Conservation (phyloP, 148 eudicot genomes). For the Pouteria glomerata region DNA sequence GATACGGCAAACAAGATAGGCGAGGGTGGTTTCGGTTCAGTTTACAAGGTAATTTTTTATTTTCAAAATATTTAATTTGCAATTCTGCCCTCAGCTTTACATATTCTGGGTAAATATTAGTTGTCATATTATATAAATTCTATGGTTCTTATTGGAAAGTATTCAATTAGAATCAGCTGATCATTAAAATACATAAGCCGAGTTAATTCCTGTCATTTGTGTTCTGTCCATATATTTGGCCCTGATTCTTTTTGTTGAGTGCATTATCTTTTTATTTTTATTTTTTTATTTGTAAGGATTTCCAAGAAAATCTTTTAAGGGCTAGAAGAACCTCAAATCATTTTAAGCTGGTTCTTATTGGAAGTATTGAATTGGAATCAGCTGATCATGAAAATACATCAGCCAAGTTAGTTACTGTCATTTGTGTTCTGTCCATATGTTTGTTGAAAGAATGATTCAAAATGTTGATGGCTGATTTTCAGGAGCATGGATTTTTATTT, state of each 20-base stretch:
- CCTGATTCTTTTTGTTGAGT: neutral
- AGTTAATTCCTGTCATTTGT: neutral
- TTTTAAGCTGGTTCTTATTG: neutral
- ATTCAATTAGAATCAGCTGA: neutral
- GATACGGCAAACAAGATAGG: constrained; percentile 55
- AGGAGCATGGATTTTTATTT: no score
- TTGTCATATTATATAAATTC: neutral
- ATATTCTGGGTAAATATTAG: neutral
- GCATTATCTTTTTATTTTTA: no score
- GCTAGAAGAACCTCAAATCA: neutral
- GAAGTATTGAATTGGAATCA: neutral
- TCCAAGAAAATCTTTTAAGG: no score
- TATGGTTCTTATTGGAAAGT: neutral
- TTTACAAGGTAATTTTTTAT: constrained; percentile 40
- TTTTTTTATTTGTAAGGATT: no score
- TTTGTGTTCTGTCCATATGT: neutral
- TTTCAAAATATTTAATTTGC: neutral
- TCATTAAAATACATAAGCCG: neutral
- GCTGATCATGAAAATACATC: neutral
- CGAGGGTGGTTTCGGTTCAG: constrained; percentile 60
- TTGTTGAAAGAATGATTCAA: no score
- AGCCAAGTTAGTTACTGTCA: no score
- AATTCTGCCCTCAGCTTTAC: neutral
- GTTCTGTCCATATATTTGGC: neutral
- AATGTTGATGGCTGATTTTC: no score